A percentile compares a stretch with the other conserved stretches of the same genome.
Evolutionary conservation across 1,139 yeast genomes (phyloP).

Genomic region (Geotrichum candidum): DNA sequence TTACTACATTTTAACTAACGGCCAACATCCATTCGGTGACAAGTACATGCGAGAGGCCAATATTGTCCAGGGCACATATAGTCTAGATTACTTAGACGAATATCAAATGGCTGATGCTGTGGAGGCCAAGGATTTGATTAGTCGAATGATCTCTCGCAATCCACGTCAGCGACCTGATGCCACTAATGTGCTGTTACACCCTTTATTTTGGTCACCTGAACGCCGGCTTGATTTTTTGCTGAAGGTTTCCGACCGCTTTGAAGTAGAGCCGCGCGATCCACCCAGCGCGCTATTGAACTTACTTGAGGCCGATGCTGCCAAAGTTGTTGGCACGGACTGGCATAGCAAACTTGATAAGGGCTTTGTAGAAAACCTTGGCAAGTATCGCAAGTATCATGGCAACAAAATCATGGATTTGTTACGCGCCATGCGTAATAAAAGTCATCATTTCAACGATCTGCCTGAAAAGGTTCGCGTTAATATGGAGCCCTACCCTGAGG

Average conservation of each 20-base stretch:
- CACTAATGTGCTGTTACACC: conserved; percentile 63
- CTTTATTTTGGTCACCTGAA: conserved; percentile 76
- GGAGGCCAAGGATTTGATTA: conserved; percentile 69
- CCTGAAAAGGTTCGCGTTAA: conserved; percentile 51
- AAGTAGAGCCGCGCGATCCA: conserved; percentile 80
- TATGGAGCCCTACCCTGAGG: conserved; percentile 79
- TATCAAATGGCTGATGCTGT: conserved; percentile 41
- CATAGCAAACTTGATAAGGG: conserved; percentile 57
- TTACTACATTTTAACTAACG: conserved; percentile 75
- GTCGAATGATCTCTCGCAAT: conserved; percentile 61
- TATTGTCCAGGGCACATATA: conserved; percentile 67
- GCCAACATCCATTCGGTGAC: conserved; percentile 94
- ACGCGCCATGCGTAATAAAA: conserved; percentile 85
- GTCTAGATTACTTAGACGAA: conserved; percentile 44
- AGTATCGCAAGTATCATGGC: conserved; percentile 80
- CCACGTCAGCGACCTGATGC: conserved; percentile 74
- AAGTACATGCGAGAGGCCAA: conserved; percentile 81
- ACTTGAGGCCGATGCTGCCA: conserved; percentile 52
- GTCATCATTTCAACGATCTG: conserved; percentile 87
- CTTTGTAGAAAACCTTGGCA: conserved; percentile 78
- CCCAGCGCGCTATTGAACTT: conserved; percentile 59
- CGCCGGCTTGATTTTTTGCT: conserved; percentile 76
- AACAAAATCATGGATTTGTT: conserved; percentile 75
- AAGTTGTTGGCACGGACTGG: conserved; percentile 70
- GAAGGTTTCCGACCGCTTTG: conserved; percentile 86